phyloP scores from a whole-genome alignment of 345 rosid genomes.

The Triadica sebifera region DNA sequence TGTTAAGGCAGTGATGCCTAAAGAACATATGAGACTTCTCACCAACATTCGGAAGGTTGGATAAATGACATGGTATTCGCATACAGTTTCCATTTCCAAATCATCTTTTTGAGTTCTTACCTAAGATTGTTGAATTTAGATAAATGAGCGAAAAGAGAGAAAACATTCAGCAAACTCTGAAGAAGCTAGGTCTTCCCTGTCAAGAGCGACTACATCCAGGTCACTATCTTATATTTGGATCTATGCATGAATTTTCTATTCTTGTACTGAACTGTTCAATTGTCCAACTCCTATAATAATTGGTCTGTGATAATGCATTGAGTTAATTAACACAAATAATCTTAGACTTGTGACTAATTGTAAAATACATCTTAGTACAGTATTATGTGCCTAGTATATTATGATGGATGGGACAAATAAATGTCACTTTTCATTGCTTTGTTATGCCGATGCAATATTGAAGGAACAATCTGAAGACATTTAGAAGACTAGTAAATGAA shows the following conservation, averaged over 20 bases:
- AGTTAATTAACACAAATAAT: background rate
- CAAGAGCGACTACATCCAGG: slow-evolving; percentile 83
- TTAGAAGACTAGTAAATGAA: too few relatives aligned
- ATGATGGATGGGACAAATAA: too few relatives aligned
- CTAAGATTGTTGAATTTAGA: slow-evolving; percentile 40
- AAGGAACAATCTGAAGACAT: slow-evolving; percentile 48
- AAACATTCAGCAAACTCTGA: slow-evolving; percentile 53
- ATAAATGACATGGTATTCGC: background rate
- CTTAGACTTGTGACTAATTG: too few relatives aligned
- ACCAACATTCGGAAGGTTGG: slow-evolving; percentile 91
- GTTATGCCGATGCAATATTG: slow-evolving; percentile 37
- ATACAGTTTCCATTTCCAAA: slow-evolving; percentile 2
- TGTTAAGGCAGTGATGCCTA: slow-evolving; percentile 95
- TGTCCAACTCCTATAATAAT: background rate
- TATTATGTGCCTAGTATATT: background rate
- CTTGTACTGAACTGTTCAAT: background rate
- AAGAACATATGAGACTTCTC: slow-evolving; percentile 91
- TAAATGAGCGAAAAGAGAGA: slow-evolving; percentile 76
- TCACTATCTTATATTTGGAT: slow-evolving; percentile 16
- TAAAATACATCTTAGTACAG: background rate
- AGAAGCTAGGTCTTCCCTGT: slow-evolving; percentile 62
- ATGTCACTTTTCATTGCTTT: too few relatives aligned
- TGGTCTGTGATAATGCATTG: background rate
- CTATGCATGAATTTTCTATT: background rate
- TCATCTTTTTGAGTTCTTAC: slow-evolving; percentile 11